These are phyloP conservation scores for Dentipellis fragilis DNA, from an alignment of 768 basidiomycete species.

Conservation along the genomic window DNA sequence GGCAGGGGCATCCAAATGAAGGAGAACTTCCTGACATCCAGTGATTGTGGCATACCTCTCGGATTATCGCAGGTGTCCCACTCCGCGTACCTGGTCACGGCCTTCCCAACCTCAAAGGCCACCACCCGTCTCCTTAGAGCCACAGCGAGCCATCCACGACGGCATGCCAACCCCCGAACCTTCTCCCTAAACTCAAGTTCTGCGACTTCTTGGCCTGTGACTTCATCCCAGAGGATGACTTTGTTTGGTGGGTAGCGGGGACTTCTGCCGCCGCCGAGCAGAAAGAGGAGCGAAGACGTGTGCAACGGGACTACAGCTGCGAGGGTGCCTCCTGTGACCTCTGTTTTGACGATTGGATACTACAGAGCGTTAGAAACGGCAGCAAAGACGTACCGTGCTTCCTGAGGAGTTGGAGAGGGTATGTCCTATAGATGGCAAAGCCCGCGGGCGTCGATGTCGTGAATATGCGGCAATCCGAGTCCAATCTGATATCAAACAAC, in stretches of 20 bases:
- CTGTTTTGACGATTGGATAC: constrained; percentile 29
- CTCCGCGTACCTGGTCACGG: constrained; percentile 54
- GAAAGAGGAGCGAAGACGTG: constrained; percentile 72
- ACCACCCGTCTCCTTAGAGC: constrained; percentile 72
- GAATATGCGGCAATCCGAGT: constrained; percentile 73
- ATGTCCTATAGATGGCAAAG: constrained; percentile 74
- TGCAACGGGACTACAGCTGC: constrained; percentile 72
- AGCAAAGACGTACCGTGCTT: constrained; percentile 53
- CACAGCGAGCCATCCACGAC: constrained; percentile 79
- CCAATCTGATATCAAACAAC: constrained; percentile 71
- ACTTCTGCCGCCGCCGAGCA: constrained; percentile 80
- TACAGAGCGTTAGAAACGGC: neutral
- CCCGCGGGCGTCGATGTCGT: constrained; percentile 71
- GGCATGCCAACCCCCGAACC: constrained; percentile 69
- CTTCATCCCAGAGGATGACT: constrained; percentile 85
- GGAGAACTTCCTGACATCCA: neutral
- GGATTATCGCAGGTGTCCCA: constrained; percentile 88
- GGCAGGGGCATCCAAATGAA: neutral
- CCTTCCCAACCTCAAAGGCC: constrained; percentile 60
- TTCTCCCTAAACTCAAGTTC: constrained; percentile 85
- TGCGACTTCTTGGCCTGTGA: constrained; percentile 63
- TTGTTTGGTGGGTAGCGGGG: constrained; percentile 89
- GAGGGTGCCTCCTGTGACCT: constrained; percentile 71
- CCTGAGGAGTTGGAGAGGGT: constrained; percentile 66
- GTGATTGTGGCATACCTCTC: constrained; percentile 41